Evolutionary conservation across 495 filamentous ascomycete species (phyloP).

Genomic region (Aspergillus egyptiacus): DNA sequence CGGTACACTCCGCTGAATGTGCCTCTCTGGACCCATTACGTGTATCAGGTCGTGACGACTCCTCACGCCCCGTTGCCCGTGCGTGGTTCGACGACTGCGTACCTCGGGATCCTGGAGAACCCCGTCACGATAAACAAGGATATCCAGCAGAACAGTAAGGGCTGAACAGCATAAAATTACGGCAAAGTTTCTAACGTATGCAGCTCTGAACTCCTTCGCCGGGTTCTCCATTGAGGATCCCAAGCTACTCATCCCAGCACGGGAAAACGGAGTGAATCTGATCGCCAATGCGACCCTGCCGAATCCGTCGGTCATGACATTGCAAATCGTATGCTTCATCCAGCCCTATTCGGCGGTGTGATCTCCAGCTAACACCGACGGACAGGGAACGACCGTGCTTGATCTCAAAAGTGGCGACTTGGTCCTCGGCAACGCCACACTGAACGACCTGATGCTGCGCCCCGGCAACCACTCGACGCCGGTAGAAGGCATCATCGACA

Average conservation of each 20-base stretch:
- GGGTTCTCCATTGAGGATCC: slow-evolving; percentile 27
- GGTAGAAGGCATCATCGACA: slow-evolving; percentile 39
- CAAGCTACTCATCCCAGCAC: slow-evolving; percentile 18
- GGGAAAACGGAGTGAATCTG: slow-evolving; percentile 29
- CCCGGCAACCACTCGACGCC: slow-evolving; percentile 55
- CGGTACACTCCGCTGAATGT: slow-evolving; percentile 23
- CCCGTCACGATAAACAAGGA: slow-evolving; percentile 35
- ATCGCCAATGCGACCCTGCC: slow-evolving; percentile 34
- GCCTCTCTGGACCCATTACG: slow-evolving; percentile 30
- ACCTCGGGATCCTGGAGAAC: slow-evolving; percentile 30
- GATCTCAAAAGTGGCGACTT: slow-evolving; percentile 31
- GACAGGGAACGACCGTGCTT: slow-evolving; percentile 27
- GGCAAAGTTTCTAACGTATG: slow-evolving; percentile 6
- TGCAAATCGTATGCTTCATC: slow-evolving; percentile 27
- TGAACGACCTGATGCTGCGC: slow-evolving; percentile 51
- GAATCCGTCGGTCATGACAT: slow-evolving; percentile 34
- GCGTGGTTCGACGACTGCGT: slow-evolving; percentile 29
- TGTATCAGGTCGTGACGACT: slow-evolving; percentile 29
- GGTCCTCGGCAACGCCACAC: slow-evolving; percentile 47
- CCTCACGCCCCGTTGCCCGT: slow-evolving; percentile 27
- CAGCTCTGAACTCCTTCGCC: slow-evolving; percentile 27
- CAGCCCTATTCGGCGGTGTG: too few relatives aligned
- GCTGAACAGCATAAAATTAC: neutral
- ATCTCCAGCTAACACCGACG: neutral
- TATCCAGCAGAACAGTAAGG: slow-evolving; percentile 31